These are phyloP conservation scores for Jaltomata sinuosa DNA, from an alignment of 257 asterid species.

Conservation along the genomic window DNA sequence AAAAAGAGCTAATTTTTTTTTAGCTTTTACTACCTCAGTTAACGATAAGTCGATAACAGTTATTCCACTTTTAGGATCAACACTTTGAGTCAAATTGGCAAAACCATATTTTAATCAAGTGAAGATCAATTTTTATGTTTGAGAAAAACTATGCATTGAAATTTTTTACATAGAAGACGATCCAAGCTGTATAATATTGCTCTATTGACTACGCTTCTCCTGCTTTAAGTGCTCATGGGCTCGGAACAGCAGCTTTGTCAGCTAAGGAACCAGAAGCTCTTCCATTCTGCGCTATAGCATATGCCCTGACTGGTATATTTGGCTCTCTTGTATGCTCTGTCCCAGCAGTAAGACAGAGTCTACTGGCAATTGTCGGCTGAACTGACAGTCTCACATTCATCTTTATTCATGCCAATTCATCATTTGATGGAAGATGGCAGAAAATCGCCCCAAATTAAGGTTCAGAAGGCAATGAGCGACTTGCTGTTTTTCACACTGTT, in stretches of 20 bases:
- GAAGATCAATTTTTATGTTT: not conserved
- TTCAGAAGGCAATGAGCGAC: not conserved
- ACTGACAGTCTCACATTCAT: not conserved
- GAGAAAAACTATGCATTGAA: not conserved
- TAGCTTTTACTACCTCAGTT: not conserved
- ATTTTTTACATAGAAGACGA: not conserved
- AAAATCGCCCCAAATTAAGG: not conserved
- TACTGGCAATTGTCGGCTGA: constrained; percentile 77
- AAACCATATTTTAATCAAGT: not conserved
- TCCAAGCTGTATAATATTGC: not conserved
- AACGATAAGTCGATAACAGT: no score
- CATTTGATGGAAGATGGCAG: not conserved
- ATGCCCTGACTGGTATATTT: constrained; percentile 89
- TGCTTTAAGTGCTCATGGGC: constrained; percentile 75
- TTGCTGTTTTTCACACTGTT: not conserved
- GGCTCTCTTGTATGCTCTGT: constrained; percentile 91
- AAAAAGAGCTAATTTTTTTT: not conserved
- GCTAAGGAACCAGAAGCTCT: constrained; percentile 99
- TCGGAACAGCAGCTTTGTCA: constrained; percentile 96
- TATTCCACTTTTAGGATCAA: not conserved
- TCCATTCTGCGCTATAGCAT: constrained; percentile 95
- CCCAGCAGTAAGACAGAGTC: constrained; percentile 81
- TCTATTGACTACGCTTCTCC: not conserved
- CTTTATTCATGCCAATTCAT: not conserved
- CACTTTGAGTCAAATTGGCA: not conserved